Evolutionary conservation across 257 asterid genomes (phyloP), one percentile per base, ranked within the genome.

Genomic region (Osmanthus fragrans): DNA sequence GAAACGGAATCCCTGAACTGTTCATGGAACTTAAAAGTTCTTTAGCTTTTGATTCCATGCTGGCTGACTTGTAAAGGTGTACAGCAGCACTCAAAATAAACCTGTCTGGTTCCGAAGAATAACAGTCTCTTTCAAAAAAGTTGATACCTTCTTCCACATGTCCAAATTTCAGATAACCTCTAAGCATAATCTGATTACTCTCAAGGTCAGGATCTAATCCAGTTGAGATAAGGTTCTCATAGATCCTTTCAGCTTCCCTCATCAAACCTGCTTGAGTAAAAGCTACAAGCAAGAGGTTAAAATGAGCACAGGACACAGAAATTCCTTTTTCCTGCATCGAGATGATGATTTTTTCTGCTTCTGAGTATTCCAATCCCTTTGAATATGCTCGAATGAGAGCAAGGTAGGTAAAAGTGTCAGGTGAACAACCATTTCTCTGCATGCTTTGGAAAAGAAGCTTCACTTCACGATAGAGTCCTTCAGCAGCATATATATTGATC

Each of bases 131-230:
- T 86, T 94, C 91, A 37, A 84, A 90, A 82, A 94, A 92, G 73
- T 73, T 36, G 75, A 92, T 87, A 58, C 97, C 99, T 77, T 84
- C 85, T 80, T 85, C 90, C 71, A 86, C 91, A 19, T 76, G 82
- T 84, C 97, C 95, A 49, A 72, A 84, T 78, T 89, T 90, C 82
- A 88, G 37, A 88, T 84, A 94, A 77, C 96, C 90, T 86, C 97
- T 84, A 51, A 94, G 94, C 92, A 94, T 87, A 30, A 71, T 70
- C 37, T 87, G 82, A 71, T 84, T 83, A 76, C 90, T 87, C 82
- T 86, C 93, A 0, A 81, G 73, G 72, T 92, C 89, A 34, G 94
- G 96, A 51, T 77, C 75, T 76, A 86, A 74, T 32, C 89, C 93
- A 29, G 85, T 76, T 13, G 83, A 75, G 23, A 42, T 51, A 21